Percentiles rank a stretch among this genome's conserved stretches.
These are phyloP conservation scores for Penicillium dipodomyicola DNA, from an alignment of 495 filamentous ascomycete genomes.

Conservation along the genomic window DNA sequence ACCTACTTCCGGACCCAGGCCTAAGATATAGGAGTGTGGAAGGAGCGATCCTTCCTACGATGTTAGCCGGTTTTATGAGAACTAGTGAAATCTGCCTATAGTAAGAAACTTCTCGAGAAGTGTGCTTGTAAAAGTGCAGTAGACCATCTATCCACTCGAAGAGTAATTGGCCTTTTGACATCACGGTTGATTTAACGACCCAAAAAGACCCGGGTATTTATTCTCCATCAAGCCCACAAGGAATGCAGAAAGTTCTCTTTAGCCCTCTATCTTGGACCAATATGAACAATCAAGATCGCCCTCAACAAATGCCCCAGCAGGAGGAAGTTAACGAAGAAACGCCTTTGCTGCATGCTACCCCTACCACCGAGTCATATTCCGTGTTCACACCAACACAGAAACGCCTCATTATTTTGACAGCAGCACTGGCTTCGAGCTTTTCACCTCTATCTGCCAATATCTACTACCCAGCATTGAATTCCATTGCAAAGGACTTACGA, in stretches of 20 bases:
- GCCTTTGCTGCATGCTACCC: slow-evolving; percentile 12
- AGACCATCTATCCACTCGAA: not conserved
- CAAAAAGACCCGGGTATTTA: not conserved
- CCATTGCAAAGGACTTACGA: slow-evolving; percentile 37
- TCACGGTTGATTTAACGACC: not conserved
- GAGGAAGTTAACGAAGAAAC: slow-evolving; percentile 19
- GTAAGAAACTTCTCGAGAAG: not conserved
- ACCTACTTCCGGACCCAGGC: not conserved
- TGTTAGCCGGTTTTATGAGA: not conserved
- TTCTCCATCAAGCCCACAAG: not conserved
- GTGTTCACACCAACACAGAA: slow-evolving; percentile 29
- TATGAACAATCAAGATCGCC: not conserved
- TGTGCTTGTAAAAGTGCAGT: not conserved
- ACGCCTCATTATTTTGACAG: slow-evolving; percentile 28
- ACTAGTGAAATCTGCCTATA: not conserved
- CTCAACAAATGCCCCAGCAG: not conserved
- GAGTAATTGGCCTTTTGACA: no score
- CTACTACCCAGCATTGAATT: slow-evolving; percentile 49
- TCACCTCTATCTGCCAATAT: slow-evolving; percentile 47
- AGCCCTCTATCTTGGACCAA: not conserved
- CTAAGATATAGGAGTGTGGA: slow-evolving; percentile 15
- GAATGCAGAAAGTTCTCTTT: not conserved
- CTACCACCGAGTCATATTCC: slow-evolving; percentile 16
- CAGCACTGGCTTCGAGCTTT: slow-evolving; percentile 34
- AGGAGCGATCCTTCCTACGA: not conserved